Percentiles rank a stretch among this genome's conserved stretches.
Conservation (phyloP, 768 basidiomycete species). For the Termitomyces sp. region DNA sequence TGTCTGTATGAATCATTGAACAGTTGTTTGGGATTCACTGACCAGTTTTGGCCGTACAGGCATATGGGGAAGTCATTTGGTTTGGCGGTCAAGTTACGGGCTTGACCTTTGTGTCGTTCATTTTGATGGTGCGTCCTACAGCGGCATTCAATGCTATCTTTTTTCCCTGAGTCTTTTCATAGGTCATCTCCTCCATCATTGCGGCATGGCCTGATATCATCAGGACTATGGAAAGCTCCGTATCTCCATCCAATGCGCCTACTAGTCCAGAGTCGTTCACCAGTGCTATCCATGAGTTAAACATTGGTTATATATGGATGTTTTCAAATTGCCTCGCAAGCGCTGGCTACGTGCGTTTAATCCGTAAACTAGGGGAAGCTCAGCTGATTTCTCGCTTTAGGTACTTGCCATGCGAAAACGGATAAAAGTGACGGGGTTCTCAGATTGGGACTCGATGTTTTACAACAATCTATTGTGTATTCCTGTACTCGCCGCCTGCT, state of each 20-base stretch:
- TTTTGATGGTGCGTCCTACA: constrained; percentile 71
- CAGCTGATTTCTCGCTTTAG: constrained; percentile 34
- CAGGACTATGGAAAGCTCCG: constrained; percentile 26
- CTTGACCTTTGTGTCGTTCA: constrained; percentile 85
- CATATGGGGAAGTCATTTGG: constrained; percentile 97
- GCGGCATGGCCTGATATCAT: constrained; percentile 95
- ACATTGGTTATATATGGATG: constrained; percentile 97
- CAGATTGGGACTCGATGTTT: constrained; percentile 99
- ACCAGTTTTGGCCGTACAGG: constrained; percentile 40
- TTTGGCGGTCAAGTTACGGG: constrained; percentile 88
- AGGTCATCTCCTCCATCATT: constrained; percentile 91
- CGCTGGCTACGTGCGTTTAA: constrained; percentile 76
- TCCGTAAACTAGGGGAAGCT: neutral
- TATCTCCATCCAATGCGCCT: neutral
- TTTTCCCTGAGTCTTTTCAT: neutral
- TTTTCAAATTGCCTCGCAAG: constrained; percentile 85
- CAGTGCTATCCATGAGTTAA: constrained; percentile 45
- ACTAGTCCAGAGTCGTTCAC: constrained; percentile 35
- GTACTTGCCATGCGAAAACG: constrained; percentile 94
- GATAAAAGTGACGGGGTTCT: constrained; percentile 92
- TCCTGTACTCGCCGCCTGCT: constrained; percentile 81
- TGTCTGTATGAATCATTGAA: constrained; percentile 42
- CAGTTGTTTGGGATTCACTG: neutral
- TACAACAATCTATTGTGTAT: constrained; percentile 97
- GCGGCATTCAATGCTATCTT: neutral